Percentiles rank a stretch among this genome's conserved stretches.
These are phyloP conservation scores for Quercus wislizeni DNA, from an alignment of 306 rosid species.

Conservation along the genomic window DNA sequence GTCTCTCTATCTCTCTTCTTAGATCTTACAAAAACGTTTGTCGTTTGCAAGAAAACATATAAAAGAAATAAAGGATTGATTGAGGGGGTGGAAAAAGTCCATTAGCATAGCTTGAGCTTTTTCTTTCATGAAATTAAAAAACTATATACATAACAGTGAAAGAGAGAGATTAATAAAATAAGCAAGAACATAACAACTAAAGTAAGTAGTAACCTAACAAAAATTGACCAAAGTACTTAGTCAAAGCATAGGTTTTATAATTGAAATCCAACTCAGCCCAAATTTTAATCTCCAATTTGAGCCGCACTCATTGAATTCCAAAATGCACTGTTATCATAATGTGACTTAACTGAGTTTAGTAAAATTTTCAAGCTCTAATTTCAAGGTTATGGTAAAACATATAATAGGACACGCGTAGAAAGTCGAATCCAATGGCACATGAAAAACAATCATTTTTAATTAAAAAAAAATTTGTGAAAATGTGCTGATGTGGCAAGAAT, in stretches of 20 bases:
- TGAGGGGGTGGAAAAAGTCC: background rate
- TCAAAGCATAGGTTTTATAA: background rate
- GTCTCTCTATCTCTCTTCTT: too few species aligned
- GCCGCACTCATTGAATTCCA: slow-evolving; percentile 5
- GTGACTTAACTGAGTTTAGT: background rate
- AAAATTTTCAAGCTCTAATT: background rate
- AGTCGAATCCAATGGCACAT: slow-evolving; percentile 10
- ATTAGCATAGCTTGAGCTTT: background rate
- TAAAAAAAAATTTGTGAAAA: background rate
- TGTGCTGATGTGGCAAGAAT: background rate
- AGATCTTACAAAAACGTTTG: too few species aligned
- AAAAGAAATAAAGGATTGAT: too few species aligned
- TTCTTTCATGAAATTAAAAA: background rate
- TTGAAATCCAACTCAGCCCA: background rate
- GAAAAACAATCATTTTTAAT: background rate
- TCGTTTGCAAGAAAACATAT: too few species aligned
- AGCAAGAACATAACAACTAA: background rate
- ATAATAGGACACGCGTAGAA: background rate
- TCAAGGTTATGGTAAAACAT: background rate
- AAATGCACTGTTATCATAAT: background rate
- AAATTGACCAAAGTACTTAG: background rate
- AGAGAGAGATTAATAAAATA: too few species aligned
- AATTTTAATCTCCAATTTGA: background rate
- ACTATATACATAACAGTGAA: too few species aligned
- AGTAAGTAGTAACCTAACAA: background rate